Evolutionary conservation across 1,284 basidiomycete species (phyloP).

Genomic region (Malassezia sympodialis): DNA sequence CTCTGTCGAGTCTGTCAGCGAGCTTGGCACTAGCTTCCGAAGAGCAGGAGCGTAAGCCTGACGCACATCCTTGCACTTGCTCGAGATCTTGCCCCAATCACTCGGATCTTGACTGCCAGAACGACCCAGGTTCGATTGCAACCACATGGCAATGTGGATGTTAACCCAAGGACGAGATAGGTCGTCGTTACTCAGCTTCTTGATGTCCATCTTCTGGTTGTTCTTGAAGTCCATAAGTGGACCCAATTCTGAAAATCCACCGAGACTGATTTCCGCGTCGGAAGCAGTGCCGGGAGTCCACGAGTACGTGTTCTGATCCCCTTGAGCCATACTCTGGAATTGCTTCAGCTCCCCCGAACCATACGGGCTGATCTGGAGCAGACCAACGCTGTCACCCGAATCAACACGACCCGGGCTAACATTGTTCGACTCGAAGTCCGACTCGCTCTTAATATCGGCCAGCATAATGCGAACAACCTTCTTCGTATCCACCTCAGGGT

Average conservation of each 20-base stretch:
- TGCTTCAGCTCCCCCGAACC: constrained; percentile 27
- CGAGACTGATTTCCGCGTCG: constrained; percentile 7
- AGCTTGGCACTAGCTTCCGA: not conserved
- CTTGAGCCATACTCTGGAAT: constrained; percentile 28
- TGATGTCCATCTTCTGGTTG: constrained; percentile 22
- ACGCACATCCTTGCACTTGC: constrained; percentile 15
- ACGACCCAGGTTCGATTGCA: constrained; percentile 38
- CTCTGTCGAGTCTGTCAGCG: not conserved
- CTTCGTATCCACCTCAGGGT: constrained; percentile 34
- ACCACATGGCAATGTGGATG: constrained; percentile 42
- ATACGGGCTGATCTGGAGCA: constrained; percentile 38
- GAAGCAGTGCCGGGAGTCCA: constrained; percentile 20
- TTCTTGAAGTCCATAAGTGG: constrained; percentile 32
- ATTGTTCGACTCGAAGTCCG: constrained; percentile 27
- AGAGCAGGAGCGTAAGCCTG: constrained; percentile 9
- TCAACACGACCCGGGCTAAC: constrained; percentile 31
- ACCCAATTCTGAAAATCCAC: constrained; percentile 21
- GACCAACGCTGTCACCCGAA: constrained; percentile 32
- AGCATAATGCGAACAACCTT: constrained; percentile 33
- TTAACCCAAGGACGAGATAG: constrained; percentile 44
- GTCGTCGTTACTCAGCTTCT: constrained; percentile 23
- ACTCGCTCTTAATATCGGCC: constrained; percentile 44
- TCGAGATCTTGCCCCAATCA: constrained; percentile 25
- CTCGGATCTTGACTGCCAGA: constrained; percentile 35
- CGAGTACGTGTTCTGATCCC: constrained; percentile 23